Evolutionary conservation across 345 rosid species (phyloP).

Genomic region (Dipteronia dyeriana): DNA sequence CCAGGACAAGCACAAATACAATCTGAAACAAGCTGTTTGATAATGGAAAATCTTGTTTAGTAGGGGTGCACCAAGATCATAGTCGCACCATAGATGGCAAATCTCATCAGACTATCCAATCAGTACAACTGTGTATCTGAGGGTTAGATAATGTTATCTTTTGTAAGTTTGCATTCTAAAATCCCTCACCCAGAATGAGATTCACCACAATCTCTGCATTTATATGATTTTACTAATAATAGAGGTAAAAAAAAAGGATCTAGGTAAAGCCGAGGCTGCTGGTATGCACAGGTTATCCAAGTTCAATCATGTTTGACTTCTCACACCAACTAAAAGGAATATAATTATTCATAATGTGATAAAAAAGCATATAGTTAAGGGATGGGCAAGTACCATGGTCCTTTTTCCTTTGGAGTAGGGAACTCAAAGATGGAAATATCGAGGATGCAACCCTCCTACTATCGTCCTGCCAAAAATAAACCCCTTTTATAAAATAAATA

Average conservation of each 20-base stretch:
- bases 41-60: not conserved
- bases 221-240: not conserved
- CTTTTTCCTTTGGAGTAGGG: constrained; percentile 63
- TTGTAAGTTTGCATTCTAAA: not conserved
- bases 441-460: constrained; percentile 73
- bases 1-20: not conserved
- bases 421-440: constrained; percentile 71
- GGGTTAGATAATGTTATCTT: constrained; percentile 2
- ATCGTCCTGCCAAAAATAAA: constrained; percentile 63
- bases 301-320: not conserved
- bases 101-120: not conserved
- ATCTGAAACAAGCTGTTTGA: not conserved
- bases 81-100: not conserved
- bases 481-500: constrained; percentile 13
- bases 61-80: not conserved
- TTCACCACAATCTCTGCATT: not conserved
- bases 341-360: not conserved
- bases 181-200: not conserved
- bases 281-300: not conserved
- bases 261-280: not conserved
- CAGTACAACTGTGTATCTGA: not conserved
- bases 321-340: not conserved
- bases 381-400: constrained; percentile 62
- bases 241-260: not conserved
- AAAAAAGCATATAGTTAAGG: not conserved